phyloP scores from a whole-genome alignment of 768 basidiomycete species.

The Gymnopilus junonius region DNA sequence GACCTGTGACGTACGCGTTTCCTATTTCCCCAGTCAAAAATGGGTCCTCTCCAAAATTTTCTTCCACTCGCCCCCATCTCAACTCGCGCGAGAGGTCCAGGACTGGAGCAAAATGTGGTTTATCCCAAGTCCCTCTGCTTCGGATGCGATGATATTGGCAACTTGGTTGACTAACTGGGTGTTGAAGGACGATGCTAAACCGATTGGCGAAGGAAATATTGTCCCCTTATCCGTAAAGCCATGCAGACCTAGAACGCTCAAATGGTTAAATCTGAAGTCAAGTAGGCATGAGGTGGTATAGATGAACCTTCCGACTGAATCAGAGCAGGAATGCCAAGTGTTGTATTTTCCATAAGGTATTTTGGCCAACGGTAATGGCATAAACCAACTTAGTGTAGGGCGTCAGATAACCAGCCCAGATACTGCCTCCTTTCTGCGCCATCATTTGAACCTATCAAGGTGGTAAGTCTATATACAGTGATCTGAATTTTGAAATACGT shows the following conservation, averaged over 20 bases:
- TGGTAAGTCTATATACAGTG: background rate
- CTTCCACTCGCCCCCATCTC: conserved; percentile 74
- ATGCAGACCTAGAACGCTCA: conserved; percentile 52
- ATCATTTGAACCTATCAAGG: conserved; percentile 54
- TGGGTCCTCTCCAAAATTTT: conserved; percentile 69
- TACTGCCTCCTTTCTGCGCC: conserved; percentile 56
- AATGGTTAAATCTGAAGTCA: background rate
- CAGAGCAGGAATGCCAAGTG: conserved; percentile 70
- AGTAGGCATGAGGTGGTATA: background rate
- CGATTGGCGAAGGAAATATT: conserved; percentile 71
- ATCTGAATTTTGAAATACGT: conserved; percentile 7
- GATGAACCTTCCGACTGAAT: conserved; percentile 60
- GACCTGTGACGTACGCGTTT: conserved; percentile 61
- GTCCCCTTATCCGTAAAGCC: conserved; percentile 75
- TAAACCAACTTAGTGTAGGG: conserved; percentile 69
- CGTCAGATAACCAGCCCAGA: conserved; percentile 67
- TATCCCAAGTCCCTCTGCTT: conserved; percentile 68
- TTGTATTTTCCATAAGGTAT: conserved; percentile 74
- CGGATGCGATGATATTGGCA: conserved; percentile 53
- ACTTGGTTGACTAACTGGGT: conserved; percentile 52
- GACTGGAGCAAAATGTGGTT: conserved; percentile 71
- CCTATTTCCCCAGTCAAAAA: conserved; percentile 67
- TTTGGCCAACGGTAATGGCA: conserved; percentile 59
- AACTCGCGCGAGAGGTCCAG: conserved; percentile 70
- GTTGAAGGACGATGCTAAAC: conserved; percentile 67